Evolutionary conservation across 176 grass and related monocot species (phyloP), one percentile per base, ranked within the genome.

Genomic region (Typha latifolia): DNA sequence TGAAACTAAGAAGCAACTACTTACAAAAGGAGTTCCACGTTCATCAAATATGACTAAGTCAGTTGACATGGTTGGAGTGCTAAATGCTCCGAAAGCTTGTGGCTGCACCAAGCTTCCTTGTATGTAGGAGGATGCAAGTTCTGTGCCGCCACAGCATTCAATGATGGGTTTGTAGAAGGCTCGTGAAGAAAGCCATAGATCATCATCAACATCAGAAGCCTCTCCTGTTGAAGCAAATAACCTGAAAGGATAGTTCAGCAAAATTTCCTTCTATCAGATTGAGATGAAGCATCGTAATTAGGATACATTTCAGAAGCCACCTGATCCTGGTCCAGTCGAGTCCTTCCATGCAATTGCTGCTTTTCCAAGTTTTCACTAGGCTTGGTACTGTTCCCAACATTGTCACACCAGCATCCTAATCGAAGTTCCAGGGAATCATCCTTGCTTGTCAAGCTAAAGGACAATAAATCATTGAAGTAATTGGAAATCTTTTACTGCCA

Each of bases 271-370:
- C 21, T 31, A 21, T 68, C 12, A 51, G 3, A n/a, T 69, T 56
- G 7, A 64, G 32, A 75, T 79, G 34, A 70, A 71, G 48, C 16
- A 21, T 59, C 8, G 8, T 19, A 59, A 11, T 22, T 59, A 21
- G n/a, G 20, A 59, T 9, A 59, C 20, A n/a, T 22, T 5, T 72
- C 21, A 12, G 2, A 71, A 72, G 9, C 47, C 56, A 88, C 93
- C 88, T 97, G 61, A 97, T 89, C 75, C 82, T 97, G 12, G 85
- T 86, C 93, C 93, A 97, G 70, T 89, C 83, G 78, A 97, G 82
- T 49, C 88, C 85, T 71, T 76, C 2, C 80, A 82, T 81, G 51
- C 81, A 86, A 62, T 84, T 92, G 48, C 88, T 85, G 66, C 53
- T 66, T 74, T 92, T 97, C 88, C 93, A 97, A 29, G 83, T 82